Base-by-base conservation (phyloP, 148 eudicot species). In the Dysphania ambrosioides region DNA sequence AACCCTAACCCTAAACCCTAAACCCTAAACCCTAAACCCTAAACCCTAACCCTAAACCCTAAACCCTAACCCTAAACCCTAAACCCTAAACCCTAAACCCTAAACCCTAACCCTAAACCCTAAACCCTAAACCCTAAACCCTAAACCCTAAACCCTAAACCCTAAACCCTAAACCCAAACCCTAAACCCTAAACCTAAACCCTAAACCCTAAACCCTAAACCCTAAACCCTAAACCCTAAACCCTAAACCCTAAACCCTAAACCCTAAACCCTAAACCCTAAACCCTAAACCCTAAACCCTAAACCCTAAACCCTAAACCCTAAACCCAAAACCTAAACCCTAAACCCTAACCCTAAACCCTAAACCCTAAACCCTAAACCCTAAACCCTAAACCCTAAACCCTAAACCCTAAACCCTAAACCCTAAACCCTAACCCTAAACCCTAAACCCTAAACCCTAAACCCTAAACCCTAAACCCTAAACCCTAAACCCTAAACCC, bases 221-320 rank as follows among this genome's bases (percentile, higher is more conserved):
- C 78, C 78, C 78, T 66, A 75, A 75, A 66, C 78, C 78, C 78
- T 66, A 75, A 75, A 75, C 78, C 78, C 77, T 76, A 76, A 76
- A 76, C 78, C 78, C 72, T 55, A 76, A 76, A 57, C 72, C 72
- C 41, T 40, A 67, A 67, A 53, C 63, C 71, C 35, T 10, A 75
- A 70, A 41, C 79, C 69, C 32, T 19, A 77, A 70, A 65, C 75
- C 75, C 47, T 30, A 77, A 47, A 61, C 75, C 61, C 21, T 44
- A 77, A 44, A 69, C 75, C 66, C 11, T 60, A 77, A 31, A 62
- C 74, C 78, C 38, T 47, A 76, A 57, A 73, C 79, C 66, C 38
- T 68, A 76, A 65, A 70, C 79, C 72, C 18, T 57, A 68, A 68
- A 56, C 79, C 73, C 18, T 47, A 77, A 49, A 61, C 79, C 74